Evolutionary conservation across 441 rosid genomes (phyloP).

Genomic region (Arabidopsis hybrid): DNA sequence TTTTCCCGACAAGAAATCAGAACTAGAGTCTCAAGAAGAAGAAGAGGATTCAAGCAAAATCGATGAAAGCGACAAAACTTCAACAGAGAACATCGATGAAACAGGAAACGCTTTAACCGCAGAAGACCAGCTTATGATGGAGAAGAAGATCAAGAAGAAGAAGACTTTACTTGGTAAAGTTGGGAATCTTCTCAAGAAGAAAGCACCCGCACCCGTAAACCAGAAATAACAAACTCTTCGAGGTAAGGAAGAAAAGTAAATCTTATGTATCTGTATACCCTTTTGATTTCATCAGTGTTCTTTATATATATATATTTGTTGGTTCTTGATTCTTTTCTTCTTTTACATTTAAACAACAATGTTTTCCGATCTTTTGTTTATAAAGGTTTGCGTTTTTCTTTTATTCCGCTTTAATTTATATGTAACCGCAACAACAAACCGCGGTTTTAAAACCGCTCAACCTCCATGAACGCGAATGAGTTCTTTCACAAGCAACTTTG

Average conservation of each 20-base stretch:
- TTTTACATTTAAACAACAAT: slow-evolving; percentile 33
- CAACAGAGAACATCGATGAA: slow-evolving; percentile 66
- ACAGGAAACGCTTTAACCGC: slow-evolving; percentile 55
- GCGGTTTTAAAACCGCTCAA: slow-evolving; percentile 5
- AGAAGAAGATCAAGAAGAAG: slow-evolving; percentile 54
- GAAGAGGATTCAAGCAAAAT: slow-evolving; percentile 45
- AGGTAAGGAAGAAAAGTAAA: slow-evolving; percentile 48
- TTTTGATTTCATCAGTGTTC: slow-evolving; percentile 39
- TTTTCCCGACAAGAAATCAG: slow-evolving; percentile 76
- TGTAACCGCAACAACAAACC: slow-evolving; percentile 3
- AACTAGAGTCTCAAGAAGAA: slow-evolving; percentile 75
- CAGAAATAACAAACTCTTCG: slow-evolving; percentile 53
- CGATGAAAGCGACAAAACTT: slow-evolving; percentile 44
- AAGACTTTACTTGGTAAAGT: slow-evolving; percentile 86
- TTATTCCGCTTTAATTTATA: not conserved
- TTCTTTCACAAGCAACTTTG: slow-evolving; percentile 51
- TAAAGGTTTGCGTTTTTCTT: slow-evolving; percentile 36
- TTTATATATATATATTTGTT: slow-evolving; percentile 36
- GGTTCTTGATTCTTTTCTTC: slow-evolving; percentile 43
- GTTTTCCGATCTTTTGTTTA: slow-evolving; percentile 8
- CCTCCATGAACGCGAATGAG: slow-evolving; percentile 31
- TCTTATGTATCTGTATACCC: slow-evolving; percentile 30
- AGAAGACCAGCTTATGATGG: slow-evolving; percentile 66
- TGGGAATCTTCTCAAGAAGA: slow-evolving; percentile 93
- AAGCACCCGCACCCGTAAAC: slow-evolving; percentile 53